These are phyloP conservation scores for Pseudocercospora fijiensis DNA, from an alignment of 2,329 filamentous ascomycete species.

Conservation along the genomic window DNA sequence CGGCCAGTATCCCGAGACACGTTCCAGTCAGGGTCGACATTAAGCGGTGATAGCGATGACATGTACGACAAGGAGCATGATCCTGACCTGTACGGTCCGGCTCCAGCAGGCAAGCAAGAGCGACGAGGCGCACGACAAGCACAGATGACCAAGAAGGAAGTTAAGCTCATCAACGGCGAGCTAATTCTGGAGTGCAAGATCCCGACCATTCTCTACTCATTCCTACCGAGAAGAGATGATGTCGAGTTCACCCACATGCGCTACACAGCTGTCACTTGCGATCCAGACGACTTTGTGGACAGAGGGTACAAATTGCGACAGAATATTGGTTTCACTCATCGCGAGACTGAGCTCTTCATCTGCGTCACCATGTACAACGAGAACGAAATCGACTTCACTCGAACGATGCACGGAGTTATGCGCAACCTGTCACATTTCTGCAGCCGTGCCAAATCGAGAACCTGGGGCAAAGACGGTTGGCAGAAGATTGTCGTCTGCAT, in stretches of 20 bases:
- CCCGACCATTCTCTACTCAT: slow-evolving; percentile 95
- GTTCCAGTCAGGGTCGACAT: slow-evolving; percentile 61
- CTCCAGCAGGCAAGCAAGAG: slow-evolving; percentile 81
- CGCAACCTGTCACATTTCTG: slow-evolving; percentile 98
- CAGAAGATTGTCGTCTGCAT: slow-evolving; percentile 99
- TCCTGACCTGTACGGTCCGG: slow-evolving; percentile 69
- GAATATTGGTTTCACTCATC: slow-evolving; percentile 75
- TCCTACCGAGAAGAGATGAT: slow-evolving; percentile 87
- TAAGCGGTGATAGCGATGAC: slow-evolving; percentile 58
- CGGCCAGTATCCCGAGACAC: slow-evolving; percentile 63
- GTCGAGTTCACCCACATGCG: slow-evolving; percentile 98
- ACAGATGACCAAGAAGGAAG: slow-evolving; percentile 89
- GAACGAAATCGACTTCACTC: slow-evolving; percentile 91
- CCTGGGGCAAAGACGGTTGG: slow-evolving; percentile 96
- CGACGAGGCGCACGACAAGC: slow-evolving; percentile 81
- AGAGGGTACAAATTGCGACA: slow-evolving; percentile 91
- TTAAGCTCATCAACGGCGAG: slow-evolving; percentile 94
- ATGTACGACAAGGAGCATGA: slow-evolving; percentile 60
- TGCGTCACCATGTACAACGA: slow-evolving; percentile 99
- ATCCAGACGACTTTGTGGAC: slow-evolving; percentile 88
- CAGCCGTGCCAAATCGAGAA: slow-evolving; percentile 83
- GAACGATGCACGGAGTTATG: slow-evolving; percentile 98
- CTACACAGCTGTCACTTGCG: slow-evolving; percentile 97
- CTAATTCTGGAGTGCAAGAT: slow-evolving; percentile 98
- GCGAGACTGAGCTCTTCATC: slow-evolving; percentile 94